These are phyloP conservation scores for Sarocladium oryzae DNA, from an alignment of 2,329 filamentous ascomycete genomes.

Conservation along the genomic window DNA sequence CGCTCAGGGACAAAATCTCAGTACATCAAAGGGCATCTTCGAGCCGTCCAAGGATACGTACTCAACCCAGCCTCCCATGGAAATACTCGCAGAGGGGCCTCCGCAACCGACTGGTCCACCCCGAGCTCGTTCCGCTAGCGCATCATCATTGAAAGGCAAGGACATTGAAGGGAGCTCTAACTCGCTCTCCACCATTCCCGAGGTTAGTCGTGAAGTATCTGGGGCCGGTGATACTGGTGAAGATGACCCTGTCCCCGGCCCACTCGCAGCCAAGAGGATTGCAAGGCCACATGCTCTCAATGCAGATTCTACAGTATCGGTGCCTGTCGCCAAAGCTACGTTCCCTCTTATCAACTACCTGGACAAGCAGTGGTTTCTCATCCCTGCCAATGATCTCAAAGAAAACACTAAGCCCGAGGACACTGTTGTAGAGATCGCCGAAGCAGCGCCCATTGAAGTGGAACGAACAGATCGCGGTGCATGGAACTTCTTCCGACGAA, in stretches of 20 bases:
- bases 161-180: background rate
- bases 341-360: background rate
- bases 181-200: slow-evolving; percentile 2
- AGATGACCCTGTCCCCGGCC: background rate
- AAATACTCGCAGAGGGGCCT: background rate
- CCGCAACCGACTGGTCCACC: background rate
- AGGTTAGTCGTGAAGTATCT: slow-evolving; percentile 1
- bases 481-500: slow-evolving; percentile 1
- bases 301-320: background rate
- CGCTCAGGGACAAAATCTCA: background rate
- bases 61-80: background rate
- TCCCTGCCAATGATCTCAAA: background rate
- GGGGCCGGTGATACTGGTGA: background rate
- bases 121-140: background rate
- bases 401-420: background rate
- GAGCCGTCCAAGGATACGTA: background rate
- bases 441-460: background rate
- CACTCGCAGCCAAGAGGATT: background rate
- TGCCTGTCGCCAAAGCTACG: background rate
- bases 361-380: slow-evolving; percentile 5
- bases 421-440: background rate
- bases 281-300: background rate
- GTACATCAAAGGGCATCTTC: too few relatives aligned
- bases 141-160: slow-evolving; percentile 1
- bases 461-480: background rate